Percentiles rank a stretch among this genome's conserved stretches.
These are phyloP conservation scores for Flaveria bidentis DNA, from an alignment of 129 eudicot genomes.

Conservation along the genomic window DNA sequence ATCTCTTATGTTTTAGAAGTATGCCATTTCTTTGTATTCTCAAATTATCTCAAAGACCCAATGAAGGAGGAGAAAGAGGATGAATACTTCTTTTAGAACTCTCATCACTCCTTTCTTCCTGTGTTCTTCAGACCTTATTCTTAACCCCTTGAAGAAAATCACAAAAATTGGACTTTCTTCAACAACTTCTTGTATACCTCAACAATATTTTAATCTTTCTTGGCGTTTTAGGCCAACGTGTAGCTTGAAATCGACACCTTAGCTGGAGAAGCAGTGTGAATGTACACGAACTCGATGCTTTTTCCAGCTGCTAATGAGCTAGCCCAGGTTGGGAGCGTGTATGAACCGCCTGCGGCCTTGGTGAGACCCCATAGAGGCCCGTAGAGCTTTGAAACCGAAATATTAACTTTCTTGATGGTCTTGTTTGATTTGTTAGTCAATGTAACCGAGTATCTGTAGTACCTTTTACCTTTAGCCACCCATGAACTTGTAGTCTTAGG, in stretches of 20 bases:
- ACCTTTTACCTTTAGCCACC: constrained; percentile 58
- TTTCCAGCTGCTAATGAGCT: constrained; percentile 70
- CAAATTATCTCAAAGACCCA: constrained; percentile 43
- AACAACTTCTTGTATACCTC: constrained; percentile 41
- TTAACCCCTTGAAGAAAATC: constrained; percentile 42
- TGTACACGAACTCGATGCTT: constrained; percentile 85
- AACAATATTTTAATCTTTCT: constrained; percentile 44
- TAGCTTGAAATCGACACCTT: constrained; percentile 56
- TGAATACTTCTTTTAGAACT: constrained; percentile 67
- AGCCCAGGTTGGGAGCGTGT: constrained; percentile 69
- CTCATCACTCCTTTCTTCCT: constrained; percentile 90
- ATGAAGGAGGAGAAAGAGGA: constrained; percentile 87
- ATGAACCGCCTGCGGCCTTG: constrained; percentile 55
- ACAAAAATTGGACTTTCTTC: constrained; percentile 38
- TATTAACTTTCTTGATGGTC: constrained; percentile 58
- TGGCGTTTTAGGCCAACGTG: constrained; percentile 45
- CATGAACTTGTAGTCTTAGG: constrained; percentile 72
- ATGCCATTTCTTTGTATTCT: constrained; percentile 39
- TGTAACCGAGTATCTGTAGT: constrained; percentile 78
- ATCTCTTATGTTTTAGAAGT: constrained; percentile 41
- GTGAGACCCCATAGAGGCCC: constrained; percentile 95
- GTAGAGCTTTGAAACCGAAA: constrained; percentile 64
- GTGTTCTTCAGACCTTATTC: constrained; percentile 48
- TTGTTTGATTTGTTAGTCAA: constrained; percentile 75
- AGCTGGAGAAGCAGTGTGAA: constrained; percentile 72